phyloP scores from a whole-genome alignment of 805 yeast species.

The Ogataea ganodermae region DNA sequence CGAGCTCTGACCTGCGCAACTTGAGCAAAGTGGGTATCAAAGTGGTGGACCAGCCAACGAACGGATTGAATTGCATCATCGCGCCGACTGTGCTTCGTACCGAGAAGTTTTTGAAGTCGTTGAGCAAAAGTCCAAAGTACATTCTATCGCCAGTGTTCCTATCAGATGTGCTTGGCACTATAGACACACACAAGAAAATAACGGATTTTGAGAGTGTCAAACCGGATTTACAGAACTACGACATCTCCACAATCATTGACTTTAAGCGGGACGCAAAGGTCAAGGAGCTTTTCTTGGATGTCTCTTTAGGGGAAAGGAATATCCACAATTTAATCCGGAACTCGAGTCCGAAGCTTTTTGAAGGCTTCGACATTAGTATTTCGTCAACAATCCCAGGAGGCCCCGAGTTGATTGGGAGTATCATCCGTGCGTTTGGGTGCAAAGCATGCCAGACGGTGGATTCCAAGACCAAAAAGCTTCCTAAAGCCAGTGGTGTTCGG shows the following conservation, averaged over 20 bases:
- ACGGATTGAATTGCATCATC: slow-evolving; percentile 51
- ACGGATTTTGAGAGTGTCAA: slow-evolving; percentile 29
- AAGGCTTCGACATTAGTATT: slow-evolving; percentile 51
- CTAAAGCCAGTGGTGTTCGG: slow-evolving; percentile 20
- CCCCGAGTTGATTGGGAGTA: slow-evolving; percentile 51
- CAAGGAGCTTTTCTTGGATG: slow-evolving; percentile 35
- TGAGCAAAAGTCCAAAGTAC: slow-evolving; percentile 55
- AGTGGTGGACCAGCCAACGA: slow-evolving; percentile 44
- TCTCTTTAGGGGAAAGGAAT: slow-evolving; percentile 20
- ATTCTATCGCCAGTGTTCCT: slow-evolving; percentile 59
- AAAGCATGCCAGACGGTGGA: slow-evolving; percentile 20
- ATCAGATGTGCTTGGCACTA: slow-evolving; percentile 44
- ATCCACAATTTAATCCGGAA: slow-evolving; percentile 24
- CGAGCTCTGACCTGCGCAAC: slow-evolving; percentile 43
- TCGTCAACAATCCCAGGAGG: slow-evolving; percentile 66
- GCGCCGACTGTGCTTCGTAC: slow-evolving; percentile 87
- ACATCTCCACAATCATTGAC: slow-evolving; percentile 32
- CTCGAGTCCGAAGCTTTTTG: slow-evolving; percentile 41
- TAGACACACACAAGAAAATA: slow-evolving; percentile 28
- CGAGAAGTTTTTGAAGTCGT: slow-evolving; percentile 76
- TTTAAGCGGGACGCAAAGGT: slow-evolving; percentile 37
- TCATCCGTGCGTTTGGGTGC: slow-evolving; percentile 62
- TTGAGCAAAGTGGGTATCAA: slow-evolving; percentile 59
- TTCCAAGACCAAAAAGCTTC: slow-evolving; percentile 21
- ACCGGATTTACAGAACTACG: slow-evolving; percentile 30